Evolutionary conservation across 2,329 filamentous ascomycete species (phyloP).

Genomic region (Ceratocystis harringtonii): DNA sequence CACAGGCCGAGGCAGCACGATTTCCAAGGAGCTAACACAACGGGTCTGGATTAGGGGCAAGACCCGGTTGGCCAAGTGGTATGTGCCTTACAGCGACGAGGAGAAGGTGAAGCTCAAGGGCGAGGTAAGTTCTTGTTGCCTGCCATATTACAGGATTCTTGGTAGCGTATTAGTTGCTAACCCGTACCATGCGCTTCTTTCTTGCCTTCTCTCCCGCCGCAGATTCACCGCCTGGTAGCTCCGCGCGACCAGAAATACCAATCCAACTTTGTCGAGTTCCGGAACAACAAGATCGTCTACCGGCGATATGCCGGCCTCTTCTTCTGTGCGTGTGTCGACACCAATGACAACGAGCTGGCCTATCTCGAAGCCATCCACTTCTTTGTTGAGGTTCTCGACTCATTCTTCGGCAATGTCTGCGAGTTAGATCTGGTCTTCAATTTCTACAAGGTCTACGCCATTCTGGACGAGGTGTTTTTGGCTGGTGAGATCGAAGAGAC

Average conservation of each 20-base stretch:
- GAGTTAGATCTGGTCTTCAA: constrained; percentile 84
- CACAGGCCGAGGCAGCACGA: neutral
- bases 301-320: constrained; percentile 93
- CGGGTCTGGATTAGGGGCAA: constrained; percentile 56
- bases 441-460: constrained; percentile 86
- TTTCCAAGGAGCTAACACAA: neutral
- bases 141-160: neutral
- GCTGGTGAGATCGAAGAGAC: constrained; percentile 98
- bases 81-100: constrained; percentile 94
- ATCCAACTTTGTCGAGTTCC: constrained; percentile 96
- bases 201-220: constrained; percentile 9
- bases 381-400: constrained; percentile 96
- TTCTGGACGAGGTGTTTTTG: constrained; percentile 93
- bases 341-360: constrained; percentile 95
- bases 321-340: constrained; percentile 98
- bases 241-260: constrained; percentile 98
- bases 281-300: constrained; percentile 93
- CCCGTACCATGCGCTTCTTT: neutral
- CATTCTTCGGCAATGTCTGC: constrained; percentile 98
- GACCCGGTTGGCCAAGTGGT: constrained; percentile 97
- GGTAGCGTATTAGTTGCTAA: neutral
- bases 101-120: constrained; percentile 99
- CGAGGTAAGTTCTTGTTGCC: constrained; percentile 45
- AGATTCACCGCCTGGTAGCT: constrained; percentile 93
- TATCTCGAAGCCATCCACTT: constrained; percentile 98